Evolutionary conservation across 768 basidiomycete genomes (phyloP).

Genomic region (Dentipellis fragilis): DNA sequence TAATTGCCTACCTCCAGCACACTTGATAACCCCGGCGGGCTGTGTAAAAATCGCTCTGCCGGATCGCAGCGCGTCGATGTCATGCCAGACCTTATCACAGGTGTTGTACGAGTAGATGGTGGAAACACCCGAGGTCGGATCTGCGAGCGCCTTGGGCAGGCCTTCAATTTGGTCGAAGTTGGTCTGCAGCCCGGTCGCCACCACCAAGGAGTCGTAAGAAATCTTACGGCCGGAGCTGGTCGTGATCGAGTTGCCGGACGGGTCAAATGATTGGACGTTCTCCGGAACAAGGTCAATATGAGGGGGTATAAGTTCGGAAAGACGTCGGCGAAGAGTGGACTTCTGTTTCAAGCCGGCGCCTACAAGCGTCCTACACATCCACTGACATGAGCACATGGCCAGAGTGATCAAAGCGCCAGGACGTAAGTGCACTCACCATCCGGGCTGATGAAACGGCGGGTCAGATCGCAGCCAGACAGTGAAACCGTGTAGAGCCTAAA

Average conservation of each 20-base stretch:
- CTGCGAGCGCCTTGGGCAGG: conserved; percentile 64
- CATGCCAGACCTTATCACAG: conserved; percentile 81
- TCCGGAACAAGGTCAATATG: conserved; percentile 65
- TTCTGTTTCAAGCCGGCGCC: conserved; percentile 79
- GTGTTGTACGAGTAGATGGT: conserved; percentile 89
- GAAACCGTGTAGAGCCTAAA: background rate
- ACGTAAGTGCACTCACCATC: conserved; percentile 49
- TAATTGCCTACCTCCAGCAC: conserved; percentile 63
- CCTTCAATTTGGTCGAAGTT: conserved; percentile 75
- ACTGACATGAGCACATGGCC: background rate
- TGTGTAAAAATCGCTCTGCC: conserved; percentile 94
- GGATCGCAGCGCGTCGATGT: conserved; percentile 63
- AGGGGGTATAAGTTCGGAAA: conserved; percentile 62
- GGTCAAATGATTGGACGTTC: conserved; percentile 66
- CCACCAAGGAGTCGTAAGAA: conserved; percentile 78
- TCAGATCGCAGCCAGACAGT: background rate
- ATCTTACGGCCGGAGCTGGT: conserved; percentile 61
- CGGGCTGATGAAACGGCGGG: conserved; percentile 46
- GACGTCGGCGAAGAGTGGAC: conserved; percentile 51
- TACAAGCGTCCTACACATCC: conserved; percentile 67
- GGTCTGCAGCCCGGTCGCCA: conserved; percentile 81
- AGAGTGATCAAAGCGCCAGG: background rate
- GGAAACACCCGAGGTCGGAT: conserved; percentile 73
- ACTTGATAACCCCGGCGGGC: conserved; percentile 87
- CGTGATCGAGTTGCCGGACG: conserved; percentile 60